These are phyloP conservation scores for Orychophragmus violaceus DNA, from an alignment of 345 rosid species.

Conservation along the genomic window DNA sequence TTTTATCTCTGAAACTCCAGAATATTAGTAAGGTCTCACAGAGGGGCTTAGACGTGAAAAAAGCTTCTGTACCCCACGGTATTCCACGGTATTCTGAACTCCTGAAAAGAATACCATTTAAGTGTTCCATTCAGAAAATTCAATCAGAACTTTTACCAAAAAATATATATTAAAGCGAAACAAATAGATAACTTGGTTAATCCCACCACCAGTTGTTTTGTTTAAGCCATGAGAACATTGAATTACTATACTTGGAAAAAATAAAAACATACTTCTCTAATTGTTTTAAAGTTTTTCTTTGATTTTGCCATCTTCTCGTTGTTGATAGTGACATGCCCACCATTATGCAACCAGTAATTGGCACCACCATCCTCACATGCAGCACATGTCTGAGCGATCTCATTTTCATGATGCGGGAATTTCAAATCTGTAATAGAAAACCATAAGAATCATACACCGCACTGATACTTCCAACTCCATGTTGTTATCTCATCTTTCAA, in stretches of 20 bases:
- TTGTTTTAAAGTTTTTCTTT: constrained; percentile 60
- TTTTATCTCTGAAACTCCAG: too few relatives aligned
- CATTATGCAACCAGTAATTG: constrained; percentile 86
- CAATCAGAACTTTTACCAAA: too few relatives aligned
- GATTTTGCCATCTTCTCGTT: constrained; percentile 88
- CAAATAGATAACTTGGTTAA: too few relatives aligned
- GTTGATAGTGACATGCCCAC: constrained; percentile 82
- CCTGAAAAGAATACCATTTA: too few relatives aligned
- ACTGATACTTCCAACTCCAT: not conserved
- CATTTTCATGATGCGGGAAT: constrained; percentile 87
- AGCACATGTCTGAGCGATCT: constrained; percentile 76
- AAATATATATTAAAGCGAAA: too few relatives aligned
- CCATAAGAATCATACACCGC: not conserved
- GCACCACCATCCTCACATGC: constrained; percentile 55
- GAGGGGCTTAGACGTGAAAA: too few relatives aligned
- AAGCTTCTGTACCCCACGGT: too few relatives aligned
- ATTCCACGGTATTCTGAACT: too few relatives aligned
- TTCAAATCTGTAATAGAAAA: constrained; percentile 52
- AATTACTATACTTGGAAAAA: not conserved
- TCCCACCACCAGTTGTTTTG: too few relatives aligned
- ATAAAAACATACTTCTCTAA: constrained; percentile 49
- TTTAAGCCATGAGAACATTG: not conserved
- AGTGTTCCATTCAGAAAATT: too few relatives aligned
- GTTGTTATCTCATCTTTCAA: not conserved
- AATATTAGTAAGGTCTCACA: too few relatives aligned